A percentile compares a stretch with the other conserved stretches of the same genome.
Conservation (phyloP, 306 rosid species). For the Hippophae rhamnoides region DNA sequence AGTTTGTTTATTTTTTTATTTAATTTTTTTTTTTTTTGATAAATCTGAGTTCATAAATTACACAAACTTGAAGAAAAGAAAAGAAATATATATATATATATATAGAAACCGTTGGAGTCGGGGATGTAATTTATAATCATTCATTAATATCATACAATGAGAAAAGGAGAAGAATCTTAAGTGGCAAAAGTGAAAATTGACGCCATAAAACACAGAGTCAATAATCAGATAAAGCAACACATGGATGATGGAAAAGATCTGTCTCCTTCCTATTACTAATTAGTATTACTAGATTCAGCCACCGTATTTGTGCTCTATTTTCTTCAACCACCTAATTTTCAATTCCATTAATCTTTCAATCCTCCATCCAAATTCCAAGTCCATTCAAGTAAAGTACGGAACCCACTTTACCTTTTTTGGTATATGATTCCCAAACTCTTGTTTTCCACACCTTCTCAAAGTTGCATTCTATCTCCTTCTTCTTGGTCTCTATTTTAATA, state of each 20-base stretch:
- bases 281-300: slow-evolving; percentile 28
- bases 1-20: no score
- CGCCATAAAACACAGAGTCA: slow-evolving; percentile 12
- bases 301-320: slow-evolving; percentile 24
- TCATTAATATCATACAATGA: not conserved
- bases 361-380: slow-evolving; percentile 15
- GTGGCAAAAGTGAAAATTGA: not conserved
- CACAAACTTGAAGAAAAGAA: no score
- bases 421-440: slow-evolving; percentile 19
- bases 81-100: no score
- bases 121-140: no score
- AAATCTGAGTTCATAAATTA: no score
- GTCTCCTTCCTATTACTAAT: slow-evolving; percentile 12
- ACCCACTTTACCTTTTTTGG: slow-evolving; percentile 6
- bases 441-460: slow-evolving; percentile 32
- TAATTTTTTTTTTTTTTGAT: no score
- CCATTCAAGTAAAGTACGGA: slow-evolving; percentile 21
- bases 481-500: slow-evolving; percentile 24
- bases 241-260: slow-evolving; percentile 63
- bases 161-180: slow-evolving; percentile 17
- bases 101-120: no score
- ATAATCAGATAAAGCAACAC: slow-evolving; percentile 40
- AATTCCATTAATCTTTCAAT: slow-evolving; percentile 13
- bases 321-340: slow-evolving; percentile 11
- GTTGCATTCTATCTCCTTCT: slow-evolving; percentile 36